Base-by-base conservation (phyloP, 1,139 yeast species). In the Blastobotrys raffinosifermentans region DNA sequence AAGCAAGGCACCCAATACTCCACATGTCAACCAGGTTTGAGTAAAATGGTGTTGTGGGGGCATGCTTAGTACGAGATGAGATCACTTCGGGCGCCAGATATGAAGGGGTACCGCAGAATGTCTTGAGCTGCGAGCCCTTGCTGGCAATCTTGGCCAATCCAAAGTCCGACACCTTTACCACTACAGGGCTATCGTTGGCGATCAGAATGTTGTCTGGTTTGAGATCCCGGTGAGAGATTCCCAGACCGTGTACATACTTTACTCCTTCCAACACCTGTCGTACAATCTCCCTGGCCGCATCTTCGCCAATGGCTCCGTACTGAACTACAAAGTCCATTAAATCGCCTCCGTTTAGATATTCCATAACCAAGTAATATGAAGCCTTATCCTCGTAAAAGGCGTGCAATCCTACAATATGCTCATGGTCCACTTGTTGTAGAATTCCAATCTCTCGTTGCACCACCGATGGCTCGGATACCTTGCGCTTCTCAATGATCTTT, bases 261-360 rank as follows among this genome's bases (percentile, higher is more conserved):
- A 91, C 80, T 0, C 96, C 97, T 42, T 78, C 77, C 29, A 91
- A 63, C 2, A 91, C 79, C 59, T 91, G 98, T 47, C 75, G 75
- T 1, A 94, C 73, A 15, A 91, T 84, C 40, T 84, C 95, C 48
- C 82, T 78, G 4, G 91, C 82, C 2, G 94, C 94, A 37, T 78
- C 87, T 59, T 89, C 98, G 14, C 93, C 87, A 26, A 89, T 83
- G 3, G 93, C 77, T 1, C 96, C 96, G 59, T 84, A 82, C 2
- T 89, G 85, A 0, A 94, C 91, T 2, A 89, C 94, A 63, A 85
- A 87, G 62, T 66, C 97, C 98, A 91, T 91, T 43, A 91, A 66
- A 58, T 91, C 98, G n/a, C 98, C 98, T 7, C 96, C 96, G 1
- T 94, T 80, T 14, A 91, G 93, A 50, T 80, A 81, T 55, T 91